Evolutionary conservation across 2,329 filamentous ascomycete genomes (phyloP).

Genomic region (Cercospora sesami): DNA sequence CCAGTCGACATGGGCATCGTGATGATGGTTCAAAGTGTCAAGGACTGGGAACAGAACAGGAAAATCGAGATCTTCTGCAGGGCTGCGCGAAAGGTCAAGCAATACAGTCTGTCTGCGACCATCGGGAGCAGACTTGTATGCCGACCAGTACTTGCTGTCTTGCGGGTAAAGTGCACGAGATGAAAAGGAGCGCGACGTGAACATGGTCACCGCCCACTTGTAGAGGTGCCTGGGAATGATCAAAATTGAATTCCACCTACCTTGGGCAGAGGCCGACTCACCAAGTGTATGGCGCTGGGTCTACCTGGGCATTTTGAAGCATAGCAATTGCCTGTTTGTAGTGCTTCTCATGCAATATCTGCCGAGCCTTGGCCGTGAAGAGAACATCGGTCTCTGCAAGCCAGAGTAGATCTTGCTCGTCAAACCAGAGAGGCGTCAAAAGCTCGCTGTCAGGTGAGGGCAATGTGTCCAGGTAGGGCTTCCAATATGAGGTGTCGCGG

Average conservation of each 20-base stretch:
- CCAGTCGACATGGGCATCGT: slow-evolving; percentile 52
- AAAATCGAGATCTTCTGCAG: slow-evolving; percentile 41
- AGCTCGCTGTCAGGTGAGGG: slow-evolving; percentile 36
- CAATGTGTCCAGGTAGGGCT: slow-evolving; percentile 40
- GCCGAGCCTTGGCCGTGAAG: slow-evolving; percentile 36
- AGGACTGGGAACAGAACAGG: slow-evolving; percentile 53
- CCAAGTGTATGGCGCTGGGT: slow-evolving; percentile 45
- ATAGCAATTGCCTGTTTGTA: slow-evolving; percentile 39
- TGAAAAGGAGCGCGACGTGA: slow-evolving; percentile 54
- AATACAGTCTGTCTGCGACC: slow-evolving; percentile 38
- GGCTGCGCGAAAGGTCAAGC: slow-evolving; percentile 37
- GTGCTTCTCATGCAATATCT: slow-evolving; percentile 41
- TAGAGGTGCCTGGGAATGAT: slow-evolving; percentile 46
- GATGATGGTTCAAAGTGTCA: slow-evolving; percentile 52
- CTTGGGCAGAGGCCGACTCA: slow-evolving; percentile 35
- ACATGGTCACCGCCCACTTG: slow-evolving; percentile 54
- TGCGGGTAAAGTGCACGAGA: slow-evolving; percentile 41
- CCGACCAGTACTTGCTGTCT: slow-evolving; percentile 41
- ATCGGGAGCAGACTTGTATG: slow-evolving; percentile 36
- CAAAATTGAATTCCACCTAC: slow-evolving; percentile 33
- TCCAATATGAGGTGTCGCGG: slow-evolving; percentile 40
- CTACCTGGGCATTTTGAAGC: slow-evolving; percentile 35
- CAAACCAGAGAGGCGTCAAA: slow-evolving; percentile 40
- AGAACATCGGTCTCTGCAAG: slow-evolving; percentile 41
- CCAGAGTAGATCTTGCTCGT: slow-evolving; percentile 37